Conservation (phyloP, 1,139 yeast species). For the Taiozyma sp. region DNA sequence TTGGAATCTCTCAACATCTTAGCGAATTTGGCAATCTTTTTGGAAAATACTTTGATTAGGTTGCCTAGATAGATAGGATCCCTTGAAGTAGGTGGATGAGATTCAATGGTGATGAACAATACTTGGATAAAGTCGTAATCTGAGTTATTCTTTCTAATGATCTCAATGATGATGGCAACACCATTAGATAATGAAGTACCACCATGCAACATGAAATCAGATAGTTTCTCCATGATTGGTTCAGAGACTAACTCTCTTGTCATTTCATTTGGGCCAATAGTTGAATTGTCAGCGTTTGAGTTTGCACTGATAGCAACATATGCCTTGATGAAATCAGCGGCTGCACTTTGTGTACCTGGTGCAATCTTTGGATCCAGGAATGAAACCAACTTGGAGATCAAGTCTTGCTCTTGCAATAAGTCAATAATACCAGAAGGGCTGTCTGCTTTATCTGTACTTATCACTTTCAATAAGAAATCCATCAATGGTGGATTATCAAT, state of each 20-base stretch:
- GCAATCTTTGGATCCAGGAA: constrained; percentile 46
- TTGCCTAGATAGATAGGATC: constrained; percentile 95
- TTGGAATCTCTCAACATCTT: constrained; percentile 40
- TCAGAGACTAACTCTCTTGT: constrained; percentile 85
- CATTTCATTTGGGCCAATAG: constrained; percentile 94
- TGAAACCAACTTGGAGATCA: constrained; percentile 49
- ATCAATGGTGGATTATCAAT: constrained; percentile 67
- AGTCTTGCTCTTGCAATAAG: constrained; percentile 43
- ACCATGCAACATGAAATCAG: constrained; percentile 83
- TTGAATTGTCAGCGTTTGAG: constrained; percentile 74
- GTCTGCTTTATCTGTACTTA: constrained; percentile 63
- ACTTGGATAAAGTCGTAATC: constrained; percentile 93
- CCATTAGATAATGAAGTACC: constrained; percentile 94
- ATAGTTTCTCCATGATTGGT: constrained; percentile 59
- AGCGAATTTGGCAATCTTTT: constrained; percentile 68
- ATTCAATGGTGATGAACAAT: constrained; percentile 77
- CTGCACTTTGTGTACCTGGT: constrained; percentile 82
- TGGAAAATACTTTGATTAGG: constrained; percentile 74
- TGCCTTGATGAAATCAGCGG: constrained; percentile 93
- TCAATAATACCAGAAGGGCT: constrained; percentile 60
- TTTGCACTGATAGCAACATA: constrained; percentile 91
- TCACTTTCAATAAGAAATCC: constrained; percentile 63
- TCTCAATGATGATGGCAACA: constrained; percentile 92
- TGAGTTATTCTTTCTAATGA: constrained; percentile 91
- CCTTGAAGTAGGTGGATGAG: constrained; percentile 92